Percentiles rank a stretch among this genome's conserved stretches.
phyloP scores from a whole-genome alignment of 2,329 filamentous ascomycete genomes.

The Paecilomyces sp. region DNA sequence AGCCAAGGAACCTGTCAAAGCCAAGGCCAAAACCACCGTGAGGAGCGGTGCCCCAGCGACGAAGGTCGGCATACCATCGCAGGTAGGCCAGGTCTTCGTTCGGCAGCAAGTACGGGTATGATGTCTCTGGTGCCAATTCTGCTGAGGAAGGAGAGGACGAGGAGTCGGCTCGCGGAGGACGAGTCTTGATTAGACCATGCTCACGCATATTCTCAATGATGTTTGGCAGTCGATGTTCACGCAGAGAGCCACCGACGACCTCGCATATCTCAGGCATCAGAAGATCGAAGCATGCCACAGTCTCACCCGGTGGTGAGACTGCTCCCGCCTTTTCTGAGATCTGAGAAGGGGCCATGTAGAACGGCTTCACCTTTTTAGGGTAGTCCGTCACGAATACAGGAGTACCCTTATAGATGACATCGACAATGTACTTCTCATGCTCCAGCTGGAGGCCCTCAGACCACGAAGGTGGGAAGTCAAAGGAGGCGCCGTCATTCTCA shows the following conservation, averaged over 20 bases:
- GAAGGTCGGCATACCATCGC: conserved; percentile 82
- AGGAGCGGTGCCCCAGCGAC: conserved; percentile 83
- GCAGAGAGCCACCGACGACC: conserved; percentile 80
- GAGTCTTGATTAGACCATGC: conserved; percentile 51
- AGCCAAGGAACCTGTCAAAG: conserved; percentile 79
- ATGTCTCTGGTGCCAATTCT: conserved; percentile 6
- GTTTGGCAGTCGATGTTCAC: conserved; percentile 67
- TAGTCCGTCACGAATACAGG: conserved; percentile 94
- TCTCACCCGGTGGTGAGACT: conserved; percentile 30
- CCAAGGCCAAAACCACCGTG: conserved; percentile 88
- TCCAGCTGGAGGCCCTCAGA: conserved; percentile 74
- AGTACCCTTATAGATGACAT: conserved; percentile 52
- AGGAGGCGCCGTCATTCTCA: conserved; percentile 43
- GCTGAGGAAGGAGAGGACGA: conserved; percentile 11
- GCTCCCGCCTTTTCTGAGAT: conserved; percentile 1
- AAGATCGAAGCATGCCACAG: conserved; percentile 86
- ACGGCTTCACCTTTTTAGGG: conserved; percentile 81
- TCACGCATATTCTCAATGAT: conserved; percentile 64
- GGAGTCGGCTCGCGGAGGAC: conserved; percentile 5
- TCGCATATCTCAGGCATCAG: conserved; percentile 81
- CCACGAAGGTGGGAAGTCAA: conserved; percentile 65
- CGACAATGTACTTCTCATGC: conserved; percentile 83
- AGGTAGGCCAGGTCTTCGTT: conserved; percentile 45
- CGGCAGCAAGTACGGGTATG: conserved; percentile 30
- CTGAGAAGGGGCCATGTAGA: conserved; percentile 67